Conservation (phyloP, 2,329 filamentous ascomycete genomes). For the Dactylonectria estremocensis region DNA sequence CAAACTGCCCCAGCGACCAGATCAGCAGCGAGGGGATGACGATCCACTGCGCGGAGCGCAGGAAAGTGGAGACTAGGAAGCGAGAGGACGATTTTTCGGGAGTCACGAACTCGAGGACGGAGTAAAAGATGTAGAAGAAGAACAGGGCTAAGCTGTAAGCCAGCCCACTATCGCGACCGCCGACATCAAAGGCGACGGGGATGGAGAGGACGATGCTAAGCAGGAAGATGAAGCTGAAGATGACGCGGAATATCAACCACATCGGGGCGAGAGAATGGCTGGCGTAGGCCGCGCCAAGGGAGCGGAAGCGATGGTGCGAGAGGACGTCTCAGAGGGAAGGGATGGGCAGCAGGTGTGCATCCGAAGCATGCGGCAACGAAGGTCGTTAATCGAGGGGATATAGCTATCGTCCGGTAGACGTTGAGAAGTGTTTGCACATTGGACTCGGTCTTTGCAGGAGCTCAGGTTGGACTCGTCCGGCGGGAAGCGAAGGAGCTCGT, state of each 20-base stretch:
- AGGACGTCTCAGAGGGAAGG: slow-evolving; percentile 29
- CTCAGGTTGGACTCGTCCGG: slow-evolving; percentile 12
- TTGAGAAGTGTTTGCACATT: slow-evolving; percentile 41
- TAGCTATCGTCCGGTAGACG: slow-evolving; percentile 34
- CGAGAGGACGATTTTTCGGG: slow-evolving; percentile 84
- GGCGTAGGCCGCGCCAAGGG: slow-evolving; percentile 47
- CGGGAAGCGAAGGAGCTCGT: slow-evolving; percentile 17
- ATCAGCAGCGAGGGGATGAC: slow-evolving; percentile 90
- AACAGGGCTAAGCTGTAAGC: slow-evolving; percentile 94
- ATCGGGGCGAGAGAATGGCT: slow-evolving; percentile 67
- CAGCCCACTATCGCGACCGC: slow-evolving; percentile 92
- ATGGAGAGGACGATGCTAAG: slow-evolving; percentile 95
- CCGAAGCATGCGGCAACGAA: slow-evolving; percentile 34
- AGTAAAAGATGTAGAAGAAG: slow-evolving; percentile 92
- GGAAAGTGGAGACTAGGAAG: slow-evolving; percentile 76
- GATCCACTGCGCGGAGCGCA: slow-evolving; percentile 87
- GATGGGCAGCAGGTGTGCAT: slow-evolving; percentile 33
- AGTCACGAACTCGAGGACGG: slow-evolving; percentile 83
- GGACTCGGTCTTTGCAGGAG: slow-evolving; percentile 32
- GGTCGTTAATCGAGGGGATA: slow-evolving; percentile 29
- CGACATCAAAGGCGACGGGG: slow-evolving; percentile 97
- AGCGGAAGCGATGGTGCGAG: slow-evolving; percentile 32
- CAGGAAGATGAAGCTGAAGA: slow-evolving; percentile 89
- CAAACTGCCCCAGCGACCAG: slow-evolving; percentile 96
- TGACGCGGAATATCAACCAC: slow-evolving; percentile 85